Percentiles rank a stretch among this genome's conserved stretches.
Evolutionary conservation across 2,329 filamentous ascomycete genomes (phyloP).

Genomic region (Sporothrix luriei): DNA sequence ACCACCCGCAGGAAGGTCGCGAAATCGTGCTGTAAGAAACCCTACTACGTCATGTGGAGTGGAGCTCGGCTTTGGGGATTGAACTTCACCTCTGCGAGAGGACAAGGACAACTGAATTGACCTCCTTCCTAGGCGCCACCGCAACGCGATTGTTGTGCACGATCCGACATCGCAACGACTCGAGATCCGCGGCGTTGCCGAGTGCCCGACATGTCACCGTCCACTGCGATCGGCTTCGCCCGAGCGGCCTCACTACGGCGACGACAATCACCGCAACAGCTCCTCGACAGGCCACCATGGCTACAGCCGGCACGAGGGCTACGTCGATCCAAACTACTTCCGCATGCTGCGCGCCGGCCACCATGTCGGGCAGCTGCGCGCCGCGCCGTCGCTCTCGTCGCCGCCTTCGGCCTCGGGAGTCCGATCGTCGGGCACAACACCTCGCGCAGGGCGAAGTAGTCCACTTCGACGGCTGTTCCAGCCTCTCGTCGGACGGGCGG

Average conservation of each 20-base stretch:
- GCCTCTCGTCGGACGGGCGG: constrained; percentile 41
- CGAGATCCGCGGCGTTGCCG: constrained; percentile 73
- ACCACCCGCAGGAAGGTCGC: constrained; percentile 70
- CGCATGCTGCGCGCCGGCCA: constrained; percentile 74
- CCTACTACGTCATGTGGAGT: constrained; percentile 34
- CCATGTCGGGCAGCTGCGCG: constrained; percentile 44
- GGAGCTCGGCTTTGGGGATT: background rate
- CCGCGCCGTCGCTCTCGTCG: constrained; percentile 44
- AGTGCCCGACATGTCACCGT: constrained; percentile 91
- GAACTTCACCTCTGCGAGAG: background rate
- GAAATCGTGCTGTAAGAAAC: constrained; percentile 73
- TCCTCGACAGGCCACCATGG: constrained; percentile 35
- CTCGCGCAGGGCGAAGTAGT: constrained; percentile 40
- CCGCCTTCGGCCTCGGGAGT: background rate
- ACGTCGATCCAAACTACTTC: constrained; percentile 92
- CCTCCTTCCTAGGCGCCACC: constrained; percentile 69
- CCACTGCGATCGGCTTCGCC: constrained; percentile 58
- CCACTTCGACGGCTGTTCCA: constrained; percentile 58
- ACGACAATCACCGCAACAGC: constrained; percentile 27
- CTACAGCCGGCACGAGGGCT: constrained; percentile 57
- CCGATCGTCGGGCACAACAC: background rate
- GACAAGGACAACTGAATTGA: background rate
- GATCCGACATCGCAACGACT: constrained; percentile 84
- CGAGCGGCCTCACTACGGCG: constrained; percentile 53
- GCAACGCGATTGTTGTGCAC: constrained; percentile 88